Conservation (phyloP, 306 rosid genomes). For the Dalbergia cultrata region DNA sequence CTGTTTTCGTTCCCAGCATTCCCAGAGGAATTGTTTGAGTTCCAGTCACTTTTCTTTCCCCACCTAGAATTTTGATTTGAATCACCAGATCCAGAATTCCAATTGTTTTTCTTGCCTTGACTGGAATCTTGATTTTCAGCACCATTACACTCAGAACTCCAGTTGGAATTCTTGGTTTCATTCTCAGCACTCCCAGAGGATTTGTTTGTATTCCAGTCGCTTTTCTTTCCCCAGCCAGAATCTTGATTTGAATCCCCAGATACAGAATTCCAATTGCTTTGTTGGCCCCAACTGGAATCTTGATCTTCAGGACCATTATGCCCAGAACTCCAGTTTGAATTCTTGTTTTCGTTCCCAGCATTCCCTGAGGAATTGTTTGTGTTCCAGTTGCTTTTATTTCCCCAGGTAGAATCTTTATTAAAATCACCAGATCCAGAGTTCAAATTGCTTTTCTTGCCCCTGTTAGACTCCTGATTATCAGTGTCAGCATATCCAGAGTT, state of each 20-base stretch:
- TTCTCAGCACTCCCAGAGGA: slow-evolving; percentile 34
- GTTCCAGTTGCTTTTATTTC: slow-evolving; percentile 7
- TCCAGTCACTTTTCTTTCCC: slow-evolving; percentile 19
- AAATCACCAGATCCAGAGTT: slow-evolving; percentile 33
- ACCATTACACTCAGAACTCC: slow-evolving; percentile 39
- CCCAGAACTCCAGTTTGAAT: slow-evolving; percentile 47
- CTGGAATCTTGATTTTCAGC: slow-evolving; percentile 41
- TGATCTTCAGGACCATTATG: slow-evolving; percentile 25
- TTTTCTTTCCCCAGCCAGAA: slow-evolving; percentile 36
- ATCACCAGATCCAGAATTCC: slow-evolving; percentile 30
- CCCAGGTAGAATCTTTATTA: slow-evolving; percentile 43
- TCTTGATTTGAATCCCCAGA: slow-evolving; percentile 38
- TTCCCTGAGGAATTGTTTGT: slow-evolving; percentile 12
- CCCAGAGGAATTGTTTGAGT: neutral
- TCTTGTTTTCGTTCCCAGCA: slow-evolving; percentile 32
- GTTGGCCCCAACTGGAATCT: slow-evolving; percentile 46
- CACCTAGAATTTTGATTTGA: slow-evolving; percentile 42
- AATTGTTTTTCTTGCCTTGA: slow-evolving; percentile 40
- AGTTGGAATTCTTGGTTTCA: slow-evolving; percentile 39
- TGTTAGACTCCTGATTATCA: too few relatives aligned
- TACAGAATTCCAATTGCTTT: slow-evolving; percentile 51
- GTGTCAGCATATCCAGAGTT: slow-evolving; percentile 24
- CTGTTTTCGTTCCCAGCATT: slow-evolving; percentile 24
- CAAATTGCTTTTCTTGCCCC: slow-evolving; percentile 41
- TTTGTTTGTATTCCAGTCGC: neutral